A percentile compares a stretch with the other conserved stretches of the same genome.
Conservation (phyloP, 768 basidiomycete species). For the Kwoniella botswanensis region DNA sequence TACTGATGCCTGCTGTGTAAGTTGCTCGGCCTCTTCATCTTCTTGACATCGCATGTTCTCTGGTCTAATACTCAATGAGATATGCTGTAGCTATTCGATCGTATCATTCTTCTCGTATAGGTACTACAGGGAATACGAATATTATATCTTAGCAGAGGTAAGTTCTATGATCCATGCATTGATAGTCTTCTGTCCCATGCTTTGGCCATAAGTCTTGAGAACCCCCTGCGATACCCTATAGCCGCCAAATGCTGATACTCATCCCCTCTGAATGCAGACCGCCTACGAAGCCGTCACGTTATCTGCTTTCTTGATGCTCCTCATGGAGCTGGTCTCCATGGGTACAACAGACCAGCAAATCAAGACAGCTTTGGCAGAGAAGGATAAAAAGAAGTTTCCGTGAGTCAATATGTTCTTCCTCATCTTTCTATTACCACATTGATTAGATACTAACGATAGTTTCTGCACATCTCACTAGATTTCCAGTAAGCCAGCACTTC, state of each 20-base stretch:
- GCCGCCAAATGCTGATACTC: no score
- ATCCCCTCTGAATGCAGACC: slow-evolving; percentile 22
- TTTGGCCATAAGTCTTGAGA: background rate
- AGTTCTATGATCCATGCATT: slow-evolving; percentile 2
- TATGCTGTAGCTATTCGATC: slow-evolving; percentile 29
- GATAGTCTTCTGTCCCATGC: background rate
- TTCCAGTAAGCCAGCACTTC: slow-evolving; percentile 23
- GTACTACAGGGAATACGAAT: slow-evolving; percentile 45
- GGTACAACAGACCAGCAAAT: slow-evolving; percentile 70
- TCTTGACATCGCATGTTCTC: background rate
- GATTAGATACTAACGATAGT: background rate
- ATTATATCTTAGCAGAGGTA: slow-evolving; percentile 46
- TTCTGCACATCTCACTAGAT: slow-evolving; percentile 7
- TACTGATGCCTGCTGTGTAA: slow-evolving; percentile 38
- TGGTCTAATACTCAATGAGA: background rate
- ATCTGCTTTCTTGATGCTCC: slow-evolving; percentile 81
- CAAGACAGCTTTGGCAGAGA: slow-evolving; percentile 72
- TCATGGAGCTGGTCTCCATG: slow-evolving; percentile 82
- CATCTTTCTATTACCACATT: slow-evolving; percentile 48
- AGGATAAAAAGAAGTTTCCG: slow-evolving; percentile 76
- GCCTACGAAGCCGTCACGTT: slow-evolving; percentile 72
- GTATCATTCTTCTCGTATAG: slow-evolving; percentile 49
- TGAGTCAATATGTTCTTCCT: slow-evolving; percentile 60
- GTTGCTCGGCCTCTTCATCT: slow-evolving; percentile 3
- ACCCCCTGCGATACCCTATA: no score